phyloP scores from a whole-genome alignment of 2,329 filamentous ascomycete genomes.

The Cyanodermella asteris region DNA sequence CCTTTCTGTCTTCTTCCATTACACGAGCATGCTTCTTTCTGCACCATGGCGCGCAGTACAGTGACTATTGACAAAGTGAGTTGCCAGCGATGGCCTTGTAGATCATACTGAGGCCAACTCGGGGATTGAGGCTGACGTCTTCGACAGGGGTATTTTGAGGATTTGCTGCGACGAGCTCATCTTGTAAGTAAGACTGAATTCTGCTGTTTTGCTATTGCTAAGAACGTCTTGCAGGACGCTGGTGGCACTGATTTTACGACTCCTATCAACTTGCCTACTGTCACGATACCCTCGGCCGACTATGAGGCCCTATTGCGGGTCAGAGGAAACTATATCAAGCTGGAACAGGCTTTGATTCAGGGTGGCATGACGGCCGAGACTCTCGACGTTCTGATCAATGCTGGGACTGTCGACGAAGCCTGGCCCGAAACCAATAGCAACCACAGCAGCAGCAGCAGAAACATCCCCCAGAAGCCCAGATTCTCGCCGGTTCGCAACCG shows the following conservation, averaged over 20 bases:
- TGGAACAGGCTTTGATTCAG: constrained; percentile 26
- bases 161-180: constrained; percentile 23
- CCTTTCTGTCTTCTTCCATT: too few species aligned
- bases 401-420: constrained; percentile 1
- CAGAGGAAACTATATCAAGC: constrained; percentile 15
- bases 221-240: constrained; percentile 15
- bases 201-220: constrained; percentile 4
- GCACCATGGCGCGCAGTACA: too few species aligned
- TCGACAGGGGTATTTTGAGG: too few species aligned
- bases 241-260: constrained; percentile 16
- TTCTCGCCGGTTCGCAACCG: neutral
- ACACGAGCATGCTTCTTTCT: too few species aligned
- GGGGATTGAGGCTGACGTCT: constrained; percentile 2
- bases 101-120: neutral
- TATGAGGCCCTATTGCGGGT: constrained; percentile 33
- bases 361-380: constrained; percentile 29
- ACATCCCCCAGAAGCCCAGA: neutral
- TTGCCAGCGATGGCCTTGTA: neutral
- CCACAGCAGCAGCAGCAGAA: constrained; percentile 6
- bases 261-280: constrained; percentile 16
- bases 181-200: constrained; percentile 19
- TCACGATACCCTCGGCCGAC: constrained; percentile 38
- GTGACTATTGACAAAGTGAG: constrained; percentile 34
- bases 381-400: constrained; percentile 19
- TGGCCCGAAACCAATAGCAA: constrained; percentile 1